Evolutionary conservation across 208 protist genomes (phyloP), one percentile per base, ranked within the genome.

Genomic region (Leishmania aethiopica): DNA sequence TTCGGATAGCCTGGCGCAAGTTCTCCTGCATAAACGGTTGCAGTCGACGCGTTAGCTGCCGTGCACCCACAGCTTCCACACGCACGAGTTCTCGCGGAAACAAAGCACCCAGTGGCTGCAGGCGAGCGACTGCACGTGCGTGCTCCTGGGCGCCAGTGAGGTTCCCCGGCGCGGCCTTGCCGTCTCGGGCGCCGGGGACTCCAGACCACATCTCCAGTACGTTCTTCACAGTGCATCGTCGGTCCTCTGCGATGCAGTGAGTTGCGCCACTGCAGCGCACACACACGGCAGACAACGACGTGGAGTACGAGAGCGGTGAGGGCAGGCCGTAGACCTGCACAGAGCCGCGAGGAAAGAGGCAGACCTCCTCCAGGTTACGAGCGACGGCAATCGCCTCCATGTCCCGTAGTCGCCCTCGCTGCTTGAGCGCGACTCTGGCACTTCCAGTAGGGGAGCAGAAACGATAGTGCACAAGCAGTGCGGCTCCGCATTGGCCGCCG

Each of bases 1-100:
- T 76, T 47, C 85, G 83, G 28, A 92, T 75, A 3, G 72, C 80
- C 7, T 88, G 76, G 55, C 72, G 77, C 70, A 94, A 89, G 76
- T 71, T 25, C 22, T 84, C 59, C 71, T 92, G 80, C 53, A 91
- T 70, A 17, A 75, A 28, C 1, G 86, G 88, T 60, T 82, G 81
- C 49, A 89, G 69, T 2, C 85, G 79, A 8, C 74, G 83, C 53
- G 82, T 57, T 17, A 86, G 78, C 75, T 86, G 83, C 51, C 55
- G 53, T 70, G 66, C 66, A 32, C 72, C 84, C 17, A 83, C 55
- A 17, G 70, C 70, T 67, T 87, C 79, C 37, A 81, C 15, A 15
- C 77, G 79, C 72, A 84, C 72, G 8, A 87, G 3, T 15, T 82
- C 78, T 2, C 78, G 78, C 0, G 83, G 78, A 64, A 86, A 86